These are phyloP conservation scores for Chrysosporium keratinophilum DNA, from an alignment of 2,329 filamentous ascomycete species.

Conservation along the genomic window DNA sequence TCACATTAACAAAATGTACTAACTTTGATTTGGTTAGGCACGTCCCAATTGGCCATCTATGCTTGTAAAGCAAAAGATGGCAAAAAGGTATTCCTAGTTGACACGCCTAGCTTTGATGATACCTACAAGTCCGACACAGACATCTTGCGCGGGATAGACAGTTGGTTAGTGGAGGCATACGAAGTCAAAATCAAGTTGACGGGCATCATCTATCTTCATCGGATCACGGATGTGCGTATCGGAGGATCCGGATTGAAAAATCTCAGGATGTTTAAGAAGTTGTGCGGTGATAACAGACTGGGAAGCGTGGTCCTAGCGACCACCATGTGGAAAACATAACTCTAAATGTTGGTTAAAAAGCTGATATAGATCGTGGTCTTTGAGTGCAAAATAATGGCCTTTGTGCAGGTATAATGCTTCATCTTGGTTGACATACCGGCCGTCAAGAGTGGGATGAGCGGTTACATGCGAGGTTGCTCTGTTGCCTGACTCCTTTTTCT, in stretches of 20 bases:
- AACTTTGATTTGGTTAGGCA: no score
- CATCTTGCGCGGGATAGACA: slow-evolving; percentile 27
- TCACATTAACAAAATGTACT: no score
- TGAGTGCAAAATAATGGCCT: slow-evolving; percentile 5
- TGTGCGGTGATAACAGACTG: not conserved
- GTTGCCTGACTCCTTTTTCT: slow-evolving; percentile 5
- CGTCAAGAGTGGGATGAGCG: not conserved
- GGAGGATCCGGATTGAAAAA: slow-evolving; percentile 20
- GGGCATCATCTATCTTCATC: slow-evolving; percentile 16
- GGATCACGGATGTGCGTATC: slow-evolving; percentile 12
- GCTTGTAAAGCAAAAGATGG: no score
- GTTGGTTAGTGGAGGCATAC: slow-evolving; percentile 24
- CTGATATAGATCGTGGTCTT: slow-evolving; percentile 1
- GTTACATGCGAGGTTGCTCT: slow-evolving; percentile 5
- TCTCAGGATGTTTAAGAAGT: slow-evolving; percentile 26
- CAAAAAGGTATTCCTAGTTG: slow-evolving; percentile 22
- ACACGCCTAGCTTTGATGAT: slow-evolving; percentile 38
- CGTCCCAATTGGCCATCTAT: no score
- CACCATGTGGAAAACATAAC: not conserved
- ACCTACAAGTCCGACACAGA: slow-evolving; percentile 29
- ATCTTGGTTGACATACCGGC: not conserved
- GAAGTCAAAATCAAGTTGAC: not conserved
- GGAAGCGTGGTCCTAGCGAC: not conserved
- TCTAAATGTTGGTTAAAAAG: not conserved
- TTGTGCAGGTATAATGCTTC: slow-evolving; percentile 6